These are phyloP conservation scores for Linum trigynum DNA, from an alignment of 345 rosid species.

Conservation along the genomic window DNA sequence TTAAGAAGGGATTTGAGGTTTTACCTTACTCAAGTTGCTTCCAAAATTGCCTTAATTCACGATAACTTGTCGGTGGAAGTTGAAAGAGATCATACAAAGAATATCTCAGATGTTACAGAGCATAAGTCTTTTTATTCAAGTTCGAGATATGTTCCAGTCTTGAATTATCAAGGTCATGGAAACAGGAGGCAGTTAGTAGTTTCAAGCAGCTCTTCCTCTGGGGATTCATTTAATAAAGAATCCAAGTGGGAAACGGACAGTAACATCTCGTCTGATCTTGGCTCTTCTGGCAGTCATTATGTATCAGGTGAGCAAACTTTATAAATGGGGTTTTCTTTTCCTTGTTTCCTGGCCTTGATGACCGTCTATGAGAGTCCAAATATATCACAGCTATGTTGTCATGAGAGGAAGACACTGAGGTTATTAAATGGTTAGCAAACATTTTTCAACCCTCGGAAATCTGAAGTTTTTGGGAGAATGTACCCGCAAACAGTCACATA, in stretches of 20 bases:
- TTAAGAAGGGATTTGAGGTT: slow-evolving; percentile 36
- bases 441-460: too few relatives aligned
- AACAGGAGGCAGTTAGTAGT: slow-evolving; percentile 14
- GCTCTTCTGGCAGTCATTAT: slow-evolving; percentile 6
- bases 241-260: slow-evolving; percentile 12
- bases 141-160: slow-evolving; percentile 28
- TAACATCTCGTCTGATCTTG: slow-evolving; percentile 14
- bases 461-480: too few relatives aligned
- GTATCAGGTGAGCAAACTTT: slow-evolving; percentile 17
- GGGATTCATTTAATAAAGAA: slow-evolving; percentile 12
- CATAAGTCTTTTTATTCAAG: slow-evolving; percentile 26
- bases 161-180: slow-evolving; percentile 13
- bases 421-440: too few relatives aligned
- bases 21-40: slow-evolving; percentile 38
- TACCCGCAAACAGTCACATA: too few relatives aligned
- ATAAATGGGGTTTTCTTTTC: too few relatives aligned
- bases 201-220: slow-evolving; percentile 8
- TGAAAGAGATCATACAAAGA: slow-evolving; percentile 16
- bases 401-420: too few relatives aligned
- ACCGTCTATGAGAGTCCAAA: too few relatives aligned
- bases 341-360: too few relatives aligned
- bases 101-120: slow-evolving; percentile 17
- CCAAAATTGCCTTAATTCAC: slow-evolving; percentile 38
- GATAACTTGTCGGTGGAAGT: slow-evolving; percentile 33
- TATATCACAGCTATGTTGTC: too few relatives aligned